A percentile compares a stretch with the other conserved stretches of the same genome.
Conservation (phyloP, 2,329 filamentous ascomycete genomes). For the Hawksworthiomyces lignivorus region DNA sequence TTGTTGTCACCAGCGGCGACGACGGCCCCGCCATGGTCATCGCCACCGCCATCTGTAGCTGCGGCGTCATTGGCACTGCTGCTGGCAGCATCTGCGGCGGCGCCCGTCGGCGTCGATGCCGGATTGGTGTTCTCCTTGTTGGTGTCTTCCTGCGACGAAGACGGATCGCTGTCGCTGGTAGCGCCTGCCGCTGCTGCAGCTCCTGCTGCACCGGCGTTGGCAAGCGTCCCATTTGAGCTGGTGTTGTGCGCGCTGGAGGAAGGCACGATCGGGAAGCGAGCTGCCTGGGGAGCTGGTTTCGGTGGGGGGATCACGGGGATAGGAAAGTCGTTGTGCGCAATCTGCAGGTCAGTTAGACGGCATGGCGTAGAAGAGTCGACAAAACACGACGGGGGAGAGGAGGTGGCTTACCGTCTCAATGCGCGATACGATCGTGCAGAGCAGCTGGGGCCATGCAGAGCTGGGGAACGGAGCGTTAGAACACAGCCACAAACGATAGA, state of each 20-base stretch:
- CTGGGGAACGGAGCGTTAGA: slow-evolving; percentile 31
- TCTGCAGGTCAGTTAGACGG: slow-evolving; percentile 39
- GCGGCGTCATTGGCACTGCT: not conserved
- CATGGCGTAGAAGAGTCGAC: no score
- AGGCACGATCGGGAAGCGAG: slow-evolving; percentile 36
- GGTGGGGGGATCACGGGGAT: slow-evolving; percentile 51
- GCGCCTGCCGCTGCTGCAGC: slow-evolving; percentile 13
- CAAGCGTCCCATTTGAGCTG: slow-evolving; percentile 23
- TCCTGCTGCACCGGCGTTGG: slow-evolving; percentile 17
- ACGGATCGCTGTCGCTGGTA: not conserved
- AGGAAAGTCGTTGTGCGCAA: slow-evolving; percentile 67
- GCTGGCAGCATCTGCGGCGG: no score
- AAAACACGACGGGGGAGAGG: slow-evolving; percentile 10
- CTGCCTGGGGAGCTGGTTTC: slow-evolving; percentile 32
- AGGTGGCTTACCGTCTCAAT: slow-evolving; percentile 50
- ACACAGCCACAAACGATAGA: no score
- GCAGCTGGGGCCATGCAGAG: slow-evolving; percentile 59
- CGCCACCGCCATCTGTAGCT: not conserved
- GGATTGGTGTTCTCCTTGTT: slow-evolving; percentile 63
- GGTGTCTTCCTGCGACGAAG: slow-evolving; percentile 44
- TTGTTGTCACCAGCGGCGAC: not conserved
- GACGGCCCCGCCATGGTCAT: not conserved
- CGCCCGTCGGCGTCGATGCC: no score
- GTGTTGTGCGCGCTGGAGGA: slow-evolving; percentile 28
- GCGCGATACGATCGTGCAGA: slow-evolving; percentile 57